Conservation (phyloP, 805 yeast species). For the Candida bentonensis region DNA sequence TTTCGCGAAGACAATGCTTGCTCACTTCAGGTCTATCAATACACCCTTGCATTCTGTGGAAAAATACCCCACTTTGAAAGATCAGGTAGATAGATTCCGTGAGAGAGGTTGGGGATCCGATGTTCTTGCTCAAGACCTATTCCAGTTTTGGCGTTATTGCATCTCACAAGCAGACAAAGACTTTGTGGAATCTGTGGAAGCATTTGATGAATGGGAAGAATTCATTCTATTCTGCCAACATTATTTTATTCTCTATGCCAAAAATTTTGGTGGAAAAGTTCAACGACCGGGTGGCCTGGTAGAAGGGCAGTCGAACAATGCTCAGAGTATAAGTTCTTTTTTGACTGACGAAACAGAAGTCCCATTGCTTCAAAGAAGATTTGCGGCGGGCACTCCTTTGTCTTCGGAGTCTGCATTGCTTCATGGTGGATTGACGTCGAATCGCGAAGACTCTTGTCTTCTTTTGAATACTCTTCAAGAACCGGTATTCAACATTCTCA, state of each 20-base stretch:
- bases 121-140: slow-evolving; percentile 30
- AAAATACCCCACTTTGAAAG: slow-evolving; percentile 34
- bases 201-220: slow-evolving; percentile 78
- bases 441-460: slow-evolving; percentile 9
- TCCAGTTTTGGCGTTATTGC: slow-evolving; percentile 41
- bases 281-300: background rate
- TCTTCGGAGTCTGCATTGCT: slow-evolving; percentile 10
- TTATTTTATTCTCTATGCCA: slow-evolving; percentile 54
- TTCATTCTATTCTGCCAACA: slow-evolving; percentile 64
- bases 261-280: slow-evolving; percentile 23
- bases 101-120: slow-evolving; percentile 28
- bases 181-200: slow-evolving; percentile 38
- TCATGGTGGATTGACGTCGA: slow-evolving; percentile 24
- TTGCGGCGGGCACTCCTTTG: slow-evolving; percentile 24
- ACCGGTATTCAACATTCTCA: slow-evolving; percentile 2
- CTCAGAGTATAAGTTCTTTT: background rate
- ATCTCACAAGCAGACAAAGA: slow-evolving; percentile 26
- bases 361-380: slow-evolving; percentile 23
- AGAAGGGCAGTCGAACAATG: background rate
- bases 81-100: slow-evolving; percentile 38
- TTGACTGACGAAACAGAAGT: background rate
- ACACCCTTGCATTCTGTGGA: slow-evolving; percentile 58
- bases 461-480: slow-evolving; percentile 2
- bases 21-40: slow-evolving; percentile 49
- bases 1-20: slow-evolving; percentile 61